A percentile compares a stretch with the other conserved stretches of the same genome.
Conservation (phyloP, 2,329 filamentous ascomycete species). For the Trichoderma asperellum region DNA sequence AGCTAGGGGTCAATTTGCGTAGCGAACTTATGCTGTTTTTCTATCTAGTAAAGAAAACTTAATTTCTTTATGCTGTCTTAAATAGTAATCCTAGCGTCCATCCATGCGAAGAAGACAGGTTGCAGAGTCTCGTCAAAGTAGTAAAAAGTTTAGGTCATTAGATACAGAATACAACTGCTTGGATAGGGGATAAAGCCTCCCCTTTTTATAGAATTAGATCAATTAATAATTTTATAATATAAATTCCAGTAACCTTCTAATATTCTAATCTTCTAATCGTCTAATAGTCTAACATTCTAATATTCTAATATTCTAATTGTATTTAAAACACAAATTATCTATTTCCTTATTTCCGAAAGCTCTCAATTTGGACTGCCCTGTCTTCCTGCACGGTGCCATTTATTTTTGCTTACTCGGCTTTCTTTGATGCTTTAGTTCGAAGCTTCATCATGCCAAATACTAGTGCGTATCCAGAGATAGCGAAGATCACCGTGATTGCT, state of each 20-base stretch:
- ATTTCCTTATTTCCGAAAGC: not conserved
- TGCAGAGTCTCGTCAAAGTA: too few relatives aligned
- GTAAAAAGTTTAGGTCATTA: too few relatives aligned
- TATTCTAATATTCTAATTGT: not conserved
- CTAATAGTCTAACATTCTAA: not conserved
- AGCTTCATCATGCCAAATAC: conserved; percentile 54
- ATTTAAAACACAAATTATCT: not conserved
- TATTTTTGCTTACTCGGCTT: conserved; percentile 42
- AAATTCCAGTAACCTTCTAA: too few relatives aligned
- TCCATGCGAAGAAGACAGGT: too few relatives aligned
- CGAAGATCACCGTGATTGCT: conserved; percentile 61
- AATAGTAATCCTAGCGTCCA: too few relatives aligned
- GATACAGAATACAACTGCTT: too few relatives aligned
- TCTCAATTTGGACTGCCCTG: not conserved
- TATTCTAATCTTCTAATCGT: not conserved
- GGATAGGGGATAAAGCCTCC: too few relatives aligned
- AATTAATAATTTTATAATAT: not conserved
- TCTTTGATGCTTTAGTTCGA: conserved; percentile 53
- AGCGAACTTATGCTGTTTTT: too few relatives aligned
- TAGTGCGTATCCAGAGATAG: conserved; percentile 55
- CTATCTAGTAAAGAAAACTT: too few relatives aligned
- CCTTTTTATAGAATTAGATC: too few relatives aligned
- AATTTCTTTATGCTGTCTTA: too few relatives aligned
- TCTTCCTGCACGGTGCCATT: not conserved
- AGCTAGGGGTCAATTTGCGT: too few relatives aligned